Evolutionary conservation across 1,284 basidiomycete genomes (phyloP).

Genomic region (Fomitopsis palustris): DNA sequence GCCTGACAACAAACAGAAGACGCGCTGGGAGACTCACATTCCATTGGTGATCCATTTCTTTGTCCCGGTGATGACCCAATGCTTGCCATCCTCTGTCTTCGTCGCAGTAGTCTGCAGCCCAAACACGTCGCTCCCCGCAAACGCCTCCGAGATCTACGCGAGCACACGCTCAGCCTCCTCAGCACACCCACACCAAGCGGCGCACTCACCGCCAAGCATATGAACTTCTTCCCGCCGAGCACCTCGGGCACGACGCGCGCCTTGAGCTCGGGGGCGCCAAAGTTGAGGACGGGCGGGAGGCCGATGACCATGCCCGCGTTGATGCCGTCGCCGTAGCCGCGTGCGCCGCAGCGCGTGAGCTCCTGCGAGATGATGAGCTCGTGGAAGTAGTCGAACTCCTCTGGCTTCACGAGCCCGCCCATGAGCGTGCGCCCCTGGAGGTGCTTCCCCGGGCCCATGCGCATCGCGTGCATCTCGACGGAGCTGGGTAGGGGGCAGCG

Average conservation of each 20-base stretch:
- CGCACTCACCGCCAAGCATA: conserved; percentile 69
- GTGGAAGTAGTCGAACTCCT: conserved; percentile 87
- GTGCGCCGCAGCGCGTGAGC: conserved; percentile 59
- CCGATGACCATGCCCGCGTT: conserved; percentile 48
- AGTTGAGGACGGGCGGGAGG: conserved; percentile 65
- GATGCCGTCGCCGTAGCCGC: conserved; percentile 63
- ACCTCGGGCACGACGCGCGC: conserved; percentile 80
- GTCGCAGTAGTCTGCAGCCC: conserved; percentile 80
- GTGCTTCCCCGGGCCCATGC: conserved; percentile 84
- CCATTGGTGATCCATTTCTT: conserved; percentile 89
- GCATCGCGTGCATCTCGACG: conserved; percentile 83
- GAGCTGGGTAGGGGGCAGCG: conserved; percentile 23
- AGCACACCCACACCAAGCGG: neutral
- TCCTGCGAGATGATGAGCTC: conserved; percentile 92
- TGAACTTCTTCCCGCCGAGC: conserved; percentile 75
- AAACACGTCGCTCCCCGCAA: conserved; percentile 89
- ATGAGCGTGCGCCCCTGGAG: conserved; percentile 80
- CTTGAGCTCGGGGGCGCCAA: conserved; percentile 75
- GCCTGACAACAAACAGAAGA: neutral
- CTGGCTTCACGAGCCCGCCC: conserved; percentile 80
- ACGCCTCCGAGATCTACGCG: conserved; percentile 47
- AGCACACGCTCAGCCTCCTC: neutral
- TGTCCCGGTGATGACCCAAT: conserved; percentile 83
- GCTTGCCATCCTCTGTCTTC: conserved; percentile 80
- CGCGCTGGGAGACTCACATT: conserved; percentile 32